A percentile compares a stretch with the other conserved stretches of the same genome.
Conservation (phyloP, 2,329 filamentous ascomycete genomes). For the Colletotrichum camelliae region DNA sequence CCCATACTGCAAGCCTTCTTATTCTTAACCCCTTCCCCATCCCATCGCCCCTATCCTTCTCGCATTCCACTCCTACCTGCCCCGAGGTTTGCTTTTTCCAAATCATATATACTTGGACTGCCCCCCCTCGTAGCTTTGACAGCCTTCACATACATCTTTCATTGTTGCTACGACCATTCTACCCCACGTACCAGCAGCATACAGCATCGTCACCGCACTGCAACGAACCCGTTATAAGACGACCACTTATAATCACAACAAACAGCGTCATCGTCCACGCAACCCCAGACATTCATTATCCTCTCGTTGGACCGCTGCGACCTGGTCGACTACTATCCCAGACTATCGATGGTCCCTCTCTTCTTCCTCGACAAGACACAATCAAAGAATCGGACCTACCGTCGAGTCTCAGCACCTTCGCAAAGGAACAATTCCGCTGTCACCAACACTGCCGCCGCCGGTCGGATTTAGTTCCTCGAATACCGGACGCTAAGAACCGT, state of each 20-base stretch:
- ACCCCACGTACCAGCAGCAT: not conserved
- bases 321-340: not conserved
- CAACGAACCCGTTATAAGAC: constrained; percentile 3
- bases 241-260: constrained; percentile 6
- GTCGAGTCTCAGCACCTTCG: not conserved
- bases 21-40: constrained; percentile 7
- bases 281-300: not conserved
- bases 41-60: not conserved
- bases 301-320: not conserved
- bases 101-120: not conserved
- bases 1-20: not conserved
- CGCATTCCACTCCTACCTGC: not conserved
- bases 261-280: not conserved
- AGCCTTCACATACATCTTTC: not conserved
- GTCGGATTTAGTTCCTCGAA: not conserved
- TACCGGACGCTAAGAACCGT: not conserved
- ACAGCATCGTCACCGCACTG: not conserved
- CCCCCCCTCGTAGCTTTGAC: not conserved
- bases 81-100: not conserved
- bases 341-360: not conserved
- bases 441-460: constrained; percentile 1
- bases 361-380: not conserved
- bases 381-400: not conserved
- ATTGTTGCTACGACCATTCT: not conserved
- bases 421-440: constrained; percentile 2